Base-by-base conservation (phyloP, 768 basidiomycete species). In the Suillus alpinus region DNA sequence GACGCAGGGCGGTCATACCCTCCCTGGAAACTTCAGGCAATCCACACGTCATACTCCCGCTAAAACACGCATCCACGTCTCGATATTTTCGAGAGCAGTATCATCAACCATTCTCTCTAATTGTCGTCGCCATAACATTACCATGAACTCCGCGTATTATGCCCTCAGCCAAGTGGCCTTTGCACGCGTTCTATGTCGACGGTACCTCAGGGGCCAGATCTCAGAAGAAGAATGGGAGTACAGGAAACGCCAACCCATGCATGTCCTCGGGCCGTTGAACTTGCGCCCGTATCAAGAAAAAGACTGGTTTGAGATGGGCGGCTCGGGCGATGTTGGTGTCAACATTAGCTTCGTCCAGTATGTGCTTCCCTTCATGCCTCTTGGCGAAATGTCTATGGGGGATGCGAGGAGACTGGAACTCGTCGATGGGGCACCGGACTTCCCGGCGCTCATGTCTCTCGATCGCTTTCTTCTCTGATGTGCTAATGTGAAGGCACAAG, bases 1-100 rank as follows among this genome's bases (percentile, higher is more conserved):
- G n/a, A 36, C 16, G 5, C 65, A 86, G 83, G 84, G 84, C 16
- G 84, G 85, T 2, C 84, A 85, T 56, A 81, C 81, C 0, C 69
- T 86, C 2, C 82, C 83, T 1, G 72, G 78, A 50, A 76, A 67
- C 7, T 65, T 77, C 32, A 76, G 77, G 3, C 63, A 69, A 31
- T 57, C 64, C 10, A 80, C 81, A 2, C 65, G 66, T 29, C 69
- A 68, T 46, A 79, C 75, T 0, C 80, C 81, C n/a, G 77, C 83
- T 20, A 67, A 67, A 34, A 79, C 79, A 20, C 71, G 69, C 49
- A 49, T 47, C 13, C 61, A 67, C 9, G 32, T 60, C 14, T 58
- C 50, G 39, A 57, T 64, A 7, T 75, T 78, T 49, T 67, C 76
- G 7, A 43, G 60, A 4, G 69, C 69, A 41, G 63, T 68, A 18